These are phyloP conservation scores for Mycena floridula DNA, from an alignment of 768 basidiomycete species.

Conservation along the genomic window DNA sequence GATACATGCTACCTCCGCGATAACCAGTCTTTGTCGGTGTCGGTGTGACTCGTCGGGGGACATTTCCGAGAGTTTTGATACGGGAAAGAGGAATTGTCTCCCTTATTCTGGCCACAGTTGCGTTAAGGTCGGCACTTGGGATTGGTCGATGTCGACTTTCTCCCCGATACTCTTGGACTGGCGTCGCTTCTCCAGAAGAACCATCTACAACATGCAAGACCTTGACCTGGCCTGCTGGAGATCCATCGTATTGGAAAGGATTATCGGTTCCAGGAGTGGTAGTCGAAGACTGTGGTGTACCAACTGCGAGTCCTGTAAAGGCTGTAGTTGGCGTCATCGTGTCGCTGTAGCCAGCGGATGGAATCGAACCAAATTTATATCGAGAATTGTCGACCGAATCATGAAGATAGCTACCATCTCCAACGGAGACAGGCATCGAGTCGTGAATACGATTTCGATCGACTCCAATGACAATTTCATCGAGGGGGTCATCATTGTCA, in stretches of 20 bases:
- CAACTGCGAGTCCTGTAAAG: background rate
- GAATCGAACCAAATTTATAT: background rate
- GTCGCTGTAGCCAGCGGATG: background rate
- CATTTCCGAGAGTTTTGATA: slow-evolving; percentile 36
- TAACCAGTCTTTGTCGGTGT: slow-evolving; percentile 18
- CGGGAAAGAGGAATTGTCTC: slow-evolving; percentile 1
- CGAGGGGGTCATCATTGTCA: slow-evolving; percentile 6
- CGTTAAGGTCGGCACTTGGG: background rate
- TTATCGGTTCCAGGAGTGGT: background rate
- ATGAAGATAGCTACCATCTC: background rate
- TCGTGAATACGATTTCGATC: background rate
- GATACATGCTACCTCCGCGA: slow-evolving; percentile 25
- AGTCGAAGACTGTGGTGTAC: background rate
- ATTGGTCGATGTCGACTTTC: too few species aligned
- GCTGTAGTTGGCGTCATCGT: background rate
- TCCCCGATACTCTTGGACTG: too few species aligned
- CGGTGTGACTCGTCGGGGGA: slow-evolving; percentile 28
- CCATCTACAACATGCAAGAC: too few species aligned
- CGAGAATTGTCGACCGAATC: background rate
- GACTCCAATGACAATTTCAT: too few species aligned
- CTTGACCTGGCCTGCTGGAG: background rate
- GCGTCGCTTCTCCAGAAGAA: too few species aligned
- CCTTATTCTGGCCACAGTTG: background rate
- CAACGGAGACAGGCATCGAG: background rate
- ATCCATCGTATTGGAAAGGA: background rate